Percentiles rank a stretch among this genome's conserved stretches.
phyloP scores from a whole-genome alignment of 257 asterid genomes.

The Solanum arcanum region DNA sequence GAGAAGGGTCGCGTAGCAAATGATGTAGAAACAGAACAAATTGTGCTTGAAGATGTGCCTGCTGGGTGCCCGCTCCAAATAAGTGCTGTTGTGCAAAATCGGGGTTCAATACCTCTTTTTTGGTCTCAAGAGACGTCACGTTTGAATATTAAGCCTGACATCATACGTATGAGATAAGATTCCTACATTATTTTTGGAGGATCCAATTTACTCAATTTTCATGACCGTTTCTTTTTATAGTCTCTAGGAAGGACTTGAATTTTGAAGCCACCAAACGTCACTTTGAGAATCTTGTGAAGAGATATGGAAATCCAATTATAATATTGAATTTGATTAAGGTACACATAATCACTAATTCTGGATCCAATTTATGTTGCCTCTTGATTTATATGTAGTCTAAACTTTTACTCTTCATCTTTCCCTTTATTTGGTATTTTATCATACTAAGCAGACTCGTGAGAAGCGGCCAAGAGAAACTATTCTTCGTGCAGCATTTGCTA shows the following conservation, averaged over 20 bases:
- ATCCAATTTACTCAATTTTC: neutral
- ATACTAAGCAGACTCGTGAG: slow-evolving; percentile 55
- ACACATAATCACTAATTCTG: neutral
- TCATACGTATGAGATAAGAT: slow-evolving; percentile 47
- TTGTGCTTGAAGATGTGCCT: slow-evolving; percentile 56
- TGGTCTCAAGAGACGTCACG: slow-evolving; percentile 96
- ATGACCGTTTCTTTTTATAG: slow-evolving; percentile 28
- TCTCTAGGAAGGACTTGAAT: slow-evolving; percentile 61
- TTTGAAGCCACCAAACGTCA: slow-evolving; percentile 91
- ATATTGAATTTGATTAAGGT: slow-evolving; percentile 92
- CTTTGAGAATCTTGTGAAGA: slow-evolving; percentile 70
- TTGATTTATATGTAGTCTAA: neutral
- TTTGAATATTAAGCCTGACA: slow-evolving; percentile 76
- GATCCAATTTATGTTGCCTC: neutral
- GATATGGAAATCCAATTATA: slow-evolving; percentile 92
- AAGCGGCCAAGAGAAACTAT: slow-evolving; percentile 92
- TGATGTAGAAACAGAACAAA: slow-evolving; percentile 97
- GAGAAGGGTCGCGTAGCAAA: slow-evolving; percentile 95
- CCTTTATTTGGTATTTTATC: neutral
- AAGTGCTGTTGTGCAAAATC: slow-evolving; percentile 80
- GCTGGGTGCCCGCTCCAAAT: slow-evolving; percentile 46
- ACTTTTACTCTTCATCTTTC: neutral
- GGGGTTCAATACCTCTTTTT: slow-evolving; percentile 96
- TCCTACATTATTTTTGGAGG: neutral
- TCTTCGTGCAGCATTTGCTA: slow-evolving; percentile 70